Conservation (phyloP, 768 basidiomycete genomes). For the Serpula lacrymans region DNA sequence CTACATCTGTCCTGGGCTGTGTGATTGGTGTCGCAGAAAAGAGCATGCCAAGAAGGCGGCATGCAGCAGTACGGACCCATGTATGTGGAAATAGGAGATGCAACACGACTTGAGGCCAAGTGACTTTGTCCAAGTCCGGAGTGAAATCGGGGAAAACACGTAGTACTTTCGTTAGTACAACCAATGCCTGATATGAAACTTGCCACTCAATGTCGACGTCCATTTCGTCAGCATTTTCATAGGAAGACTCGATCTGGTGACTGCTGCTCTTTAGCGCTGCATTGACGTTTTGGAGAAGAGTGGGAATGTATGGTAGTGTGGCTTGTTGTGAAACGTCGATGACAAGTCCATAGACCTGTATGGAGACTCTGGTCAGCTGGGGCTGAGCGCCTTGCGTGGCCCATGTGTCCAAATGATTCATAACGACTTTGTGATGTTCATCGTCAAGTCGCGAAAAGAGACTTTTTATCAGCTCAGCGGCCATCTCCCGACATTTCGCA, state of each 20-base stretch:
- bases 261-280: constrained; percentile 44
- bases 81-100: constrained; percentile 88
- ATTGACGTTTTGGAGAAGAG: constrained; percentile 57
- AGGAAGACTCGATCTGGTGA: constrained; percentile 35
- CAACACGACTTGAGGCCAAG: constrained; percentile 60
- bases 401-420: constrained; percentile 81
- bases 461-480: constrained; percentile 74
- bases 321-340: constrained; percentile 62
- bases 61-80: constrained; percentile 86
- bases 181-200: constrained; percentile 75
- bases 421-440: constrained; percentile 49
- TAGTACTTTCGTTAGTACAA: constrained; percentile 60
- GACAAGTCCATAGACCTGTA: constrained; percentile 80
- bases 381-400: constrained; percentile 56
- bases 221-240: constrained; percentile 42
- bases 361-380: constrained; percentile 66
- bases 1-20: constrained; percentile 27
- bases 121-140: constrained; percentile 42
- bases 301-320: constrained; percentile 39
- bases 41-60: constrained; percentile 68
- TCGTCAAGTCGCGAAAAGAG: constrained; percentile 70
- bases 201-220: constrained; percentile 74
- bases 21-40: constrained; percentile 53
- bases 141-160: constrained; percentile 51
- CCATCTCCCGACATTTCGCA: constrained; percentile 84